These are phyloP conservation scores for Arthrinium puccinioides DNA, from an alignment of 2,329 filamentous ascomycete species.

Conservation along the genomic window DNA sequence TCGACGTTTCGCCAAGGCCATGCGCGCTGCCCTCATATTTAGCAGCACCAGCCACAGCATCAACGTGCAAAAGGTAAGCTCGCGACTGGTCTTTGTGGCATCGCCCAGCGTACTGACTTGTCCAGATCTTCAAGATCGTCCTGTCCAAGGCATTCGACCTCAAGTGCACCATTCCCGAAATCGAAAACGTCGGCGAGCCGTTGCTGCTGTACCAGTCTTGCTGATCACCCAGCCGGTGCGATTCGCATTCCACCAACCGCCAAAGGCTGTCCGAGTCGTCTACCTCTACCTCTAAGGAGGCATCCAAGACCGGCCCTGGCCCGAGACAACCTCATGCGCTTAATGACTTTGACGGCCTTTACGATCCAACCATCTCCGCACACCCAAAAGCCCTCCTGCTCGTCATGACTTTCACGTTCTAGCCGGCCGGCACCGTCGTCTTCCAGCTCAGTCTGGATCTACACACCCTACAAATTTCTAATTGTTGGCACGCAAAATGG, in stretches of 20 bases:
- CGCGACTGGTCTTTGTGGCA: background rate
- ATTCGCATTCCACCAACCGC: no score
- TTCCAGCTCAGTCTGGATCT: no score
- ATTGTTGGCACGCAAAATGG: no score
- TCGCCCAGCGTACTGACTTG: constrained; percentile 5
- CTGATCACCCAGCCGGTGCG: no score
- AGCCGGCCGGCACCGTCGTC: no score
- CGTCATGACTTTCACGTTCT: no score
- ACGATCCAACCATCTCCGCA: background rate
- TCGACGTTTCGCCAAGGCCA: constrained; percentile 92
- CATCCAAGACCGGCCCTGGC: background rate
- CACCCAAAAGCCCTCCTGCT: background rate
- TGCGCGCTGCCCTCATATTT: constrained; percentile 96
- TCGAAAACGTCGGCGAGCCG: constrained; percentile 95
- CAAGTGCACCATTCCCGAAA: constrained; percentile 98
- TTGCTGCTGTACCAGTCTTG: constrained; percentile 79
- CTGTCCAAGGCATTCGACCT: constrained; percentile 97
- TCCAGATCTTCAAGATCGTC: constrained; percentile 98
- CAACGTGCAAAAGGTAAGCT: constrained; percentile 87
- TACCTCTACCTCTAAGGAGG: no score
- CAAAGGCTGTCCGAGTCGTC: no score
- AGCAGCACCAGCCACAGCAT: constrained; percentile 99
- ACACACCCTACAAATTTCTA: no score
- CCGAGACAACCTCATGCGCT: no score
- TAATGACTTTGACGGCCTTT: no score